Conservation (phyloP, 2,329 filamentous ascomycete genomes). For the Chaetomium globosum region DNA sequence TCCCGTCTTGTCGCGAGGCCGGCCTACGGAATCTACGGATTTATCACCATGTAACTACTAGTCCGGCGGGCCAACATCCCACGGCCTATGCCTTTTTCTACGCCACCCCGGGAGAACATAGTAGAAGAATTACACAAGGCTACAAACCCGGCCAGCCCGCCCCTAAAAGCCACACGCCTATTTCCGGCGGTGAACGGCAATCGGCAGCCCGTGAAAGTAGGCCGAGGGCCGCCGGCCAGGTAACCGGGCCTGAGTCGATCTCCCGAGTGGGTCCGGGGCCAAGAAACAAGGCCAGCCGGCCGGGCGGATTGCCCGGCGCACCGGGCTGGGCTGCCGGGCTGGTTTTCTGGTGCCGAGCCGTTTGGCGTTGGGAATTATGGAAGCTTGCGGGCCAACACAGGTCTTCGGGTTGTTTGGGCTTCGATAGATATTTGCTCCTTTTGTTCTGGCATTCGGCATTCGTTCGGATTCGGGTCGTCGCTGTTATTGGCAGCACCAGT, state of each 20-base stretch:
- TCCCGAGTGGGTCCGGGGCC: constrained; percentile 5
- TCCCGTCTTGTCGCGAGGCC: neutral
- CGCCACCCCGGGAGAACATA: neutral
- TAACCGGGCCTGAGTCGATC: constrained; percentile 5
- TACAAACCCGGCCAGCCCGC: neutral
- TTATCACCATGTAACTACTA: neutral
- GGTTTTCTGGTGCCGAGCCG: constrained; percentile 3
- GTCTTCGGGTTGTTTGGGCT: neutral
- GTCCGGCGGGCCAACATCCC: neutral
- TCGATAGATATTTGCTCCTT: neutral
- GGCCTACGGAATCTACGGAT: neutral
- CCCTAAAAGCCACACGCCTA: neutral
- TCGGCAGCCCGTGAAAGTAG: constrained; percentile 9
- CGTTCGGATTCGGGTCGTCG: neutral
- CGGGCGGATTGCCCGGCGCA: neutral
- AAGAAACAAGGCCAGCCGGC: constrained; percentile 7
- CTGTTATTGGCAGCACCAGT: neutral
- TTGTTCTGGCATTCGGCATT: neutral
- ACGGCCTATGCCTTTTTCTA: neutral
- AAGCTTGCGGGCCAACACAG: constrained; percentile 9
- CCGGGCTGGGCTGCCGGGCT: constrained; percentile 5
- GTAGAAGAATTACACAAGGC: neutral
- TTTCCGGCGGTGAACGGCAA: neutral
- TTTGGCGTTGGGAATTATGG: constrained; percentile 17
- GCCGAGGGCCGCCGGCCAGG: neutral